Base-by-base conservation (phyloP, 495 filamentous ascomycete species). In the Evernia prunastri region DNA sequence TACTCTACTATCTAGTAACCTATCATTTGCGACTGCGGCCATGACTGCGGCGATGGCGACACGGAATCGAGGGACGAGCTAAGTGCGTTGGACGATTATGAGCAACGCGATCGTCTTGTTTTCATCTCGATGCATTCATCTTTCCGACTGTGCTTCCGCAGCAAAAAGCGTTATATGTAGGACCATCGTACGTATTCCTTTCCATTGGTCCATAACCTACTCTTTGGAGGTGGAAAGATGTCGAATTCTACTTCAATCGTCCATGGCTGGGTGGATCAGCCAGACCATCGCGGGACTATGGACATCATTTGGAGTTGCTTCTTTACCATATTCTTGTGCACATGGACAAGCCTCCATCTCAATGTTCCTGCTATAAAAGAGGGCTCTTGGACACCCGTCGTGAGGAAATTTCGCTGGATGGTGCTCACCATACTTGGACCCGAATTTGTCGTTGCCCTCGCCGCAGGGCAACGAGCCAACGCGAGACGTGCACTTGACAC, bases 261-360 rank as follows among this genome's bases (percentile, higher is more conserved):
- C 29, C 58, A 69, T 39, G 65, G 67, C 39, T 69, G 67, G 67
- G 67, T 69, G 12, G 56, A 39, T 43, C 65, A 70, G 42, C 68
- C 70, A 9, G 37, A 68, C 43, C 43, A 36, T 29, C 56, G 68
- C 15, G 68, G 69, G 8, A 71, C 68, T n/a, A 37, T 71, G 17
- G 60, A 62, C 31, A 68, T 71, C 31, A 36, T 61, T 12, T 62
- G 27, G 62, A 61, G 49, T n/a, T 68, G 59, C 56, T 59, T 72
- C 9, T 64, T 70, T 15, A 72, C 70, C 0, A 59, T 73, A 25
- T 65, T 68, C 20, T 12, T 73, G 0, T 73, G 70, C 58, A 70
- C 65, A 39, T 72, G 66, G 63, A 60, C 66, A 1, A 51, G 60
- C 3, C 58, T 70, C 7, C 65, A 68, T 60, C 56, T 72, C n/a